Evolutionary conservation across 345 rosid genomes (phyloP), one percentile per base, ranked within the genome.

Genomic region (Brassica rapa): DNA sequence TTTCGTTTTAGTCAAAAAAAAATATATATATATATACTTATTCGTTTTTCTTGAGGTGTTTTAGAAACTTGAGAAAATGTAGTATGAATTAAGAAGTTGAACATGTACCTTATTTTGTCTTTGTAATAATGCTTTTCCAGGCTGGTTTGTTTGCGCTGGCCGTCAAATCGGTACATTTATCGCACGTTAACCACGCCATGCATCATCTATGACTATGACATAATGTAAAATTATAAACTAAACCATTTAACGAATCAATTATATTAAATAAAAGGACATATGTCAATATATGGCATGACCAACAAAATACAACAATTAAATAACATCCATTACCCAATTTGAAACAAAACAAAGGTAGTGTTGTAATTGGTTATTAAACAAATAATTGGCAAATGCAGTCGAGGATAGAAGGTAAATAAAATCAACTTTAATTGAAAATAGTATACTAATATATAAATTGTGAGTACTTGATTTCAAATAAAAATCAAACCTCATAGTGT

Each of bases 71-170:
- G 35, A 55, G 60, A 62, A 55, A 41, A 37, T 15, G 23, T 15
- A 24, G 37, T 56, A 56, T 4, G 63, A 29, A 39, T 21, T 35
- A 8, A 21, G 61, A 77, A 35, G 33, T 63, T 63, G 24, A 70
- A 70, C 32, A 51, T 63, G 65, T 62, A 72, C 39, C 11, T 78
- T 72, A 21, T 63, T 37, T 62, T 70, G 57, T 69, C 53, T 35
- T 72, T 62, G 72, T 39, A 72, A 66, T 72, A 53, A 53, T 60
- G 77, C 27, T 68, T 79, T 62, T 79, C 65, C 49, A 68, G 62
- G 71, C 62, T 74, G 82, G 62, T 73, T 80, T 73, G 51, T 16
- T 53, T 80, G 66, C 75, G 62, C 55, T 62, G 71, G 53, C 77
- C 64, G 9, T 60, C 65, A 55, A 60, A 73, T 67, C 32, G 5